Evolutionary conservation across 306 rosid genomes (phyloP), one percentile per base, ranked within the genome.

Genomic region (Arachis stenosperma): DNA sequence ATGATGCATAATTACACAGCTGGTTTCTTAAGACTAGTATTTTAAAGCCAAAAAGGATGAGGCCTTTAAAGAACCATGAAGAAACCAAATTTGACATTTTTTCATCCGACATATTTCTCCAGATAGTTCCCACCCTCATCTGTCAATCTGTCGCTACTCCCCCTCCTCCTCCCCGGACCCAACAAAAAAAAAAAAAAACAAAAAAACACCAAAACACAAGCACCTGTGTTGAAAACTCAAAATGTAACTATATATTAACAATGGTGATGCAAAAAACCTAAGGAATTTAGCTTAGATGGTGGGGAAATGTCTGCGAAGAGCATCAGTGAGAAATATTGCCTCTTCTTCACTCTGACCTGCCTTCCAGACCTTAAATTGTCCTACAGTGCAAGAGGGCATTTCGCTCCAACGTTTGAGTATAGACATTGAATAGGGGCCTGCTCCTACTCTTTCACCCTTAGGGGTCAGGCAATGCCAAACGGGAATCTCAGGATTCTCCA

Each of bases 281-380:
- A 50, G 22, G 67, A 59, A 68, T 52, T 57, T 64, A 70, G 41
- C 58, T 73, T 72, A 33, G 43, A 0, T 11, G 7, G 41, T 12
- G 33, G 68, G 69, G 44, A 73, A 81, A 64, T 10, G 9, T 59
- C 13, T 76, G 42, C 54, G 53, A 65, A 91, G 81, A 9, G 88
- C 93, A 41, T 84, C 91, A 3, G 42, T 41, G 43, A 90, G 84
- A 77, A 57, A 71, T 71, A 86, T 75, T 57, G 89, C 96, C 37
- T 86, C 78, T 47, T 53, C 60, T 75, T 86, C 80, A 67, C 82
- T 88, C 84, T 88, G 87, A 54, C 83, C 90, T 65, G 48, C 67
- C 84, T 80, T 90, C 92, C 96, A 90, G 15, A 90, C 88, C 76
- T 79, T 88, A 67, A 78, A 84, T 73, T 84, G 27, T 22, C 27